Conservation (phyloP, 495 filamentous ascomycete genomes). For the Annulohypoxylon stygium region DNA sequence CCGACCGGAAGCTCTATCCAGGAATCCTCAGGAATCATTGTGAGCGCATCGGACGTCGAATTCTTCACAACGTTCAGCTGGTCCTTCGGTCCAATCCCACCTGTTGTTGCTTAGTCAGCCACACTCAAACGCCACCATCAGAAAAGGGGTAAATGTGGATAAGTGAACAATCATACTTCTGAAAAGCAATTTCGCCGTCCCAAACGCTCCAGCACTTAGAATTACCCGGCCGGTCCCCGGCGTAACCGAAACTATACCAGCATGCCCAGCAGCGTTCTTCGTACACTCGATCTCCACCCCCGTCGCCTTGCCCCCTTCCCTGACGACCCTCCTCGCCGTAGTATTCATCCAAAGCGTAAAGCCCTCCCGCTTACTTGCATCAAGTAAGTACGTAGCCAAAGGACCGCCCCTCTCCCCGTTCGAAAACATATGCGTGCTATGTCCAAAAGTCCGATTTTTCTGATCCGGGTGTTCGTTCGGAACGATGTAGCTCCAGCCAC, state of each 20-base stretch:
- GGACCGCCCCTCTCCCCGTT: conserved; percentile 73
- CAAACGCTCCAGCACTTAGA: conserved; percentile 71
- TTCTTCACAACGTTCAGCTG: conserved; percentile 63
- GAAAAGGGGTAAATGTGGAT: not conserved
- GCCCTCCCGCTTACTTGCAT: conserved; percentile 65
- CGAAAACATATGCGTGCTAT: conserved; percentile 71
- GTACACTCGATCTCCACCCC: conserved; percentile 71
- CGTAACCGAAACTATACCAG: conserved; percentile 67
- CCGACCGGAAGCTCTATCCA: conserved; percentile 77
- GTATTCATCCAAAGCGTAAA: conserved; percentile 72
- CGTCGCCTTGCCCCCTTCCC: conserved; percentile 66
- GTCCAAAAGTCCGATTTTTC: conserved; percentile 71
- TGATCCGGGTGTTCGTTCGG: conserved; percentile 67
- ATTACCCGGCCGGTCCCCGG: conserved; percentile 69
- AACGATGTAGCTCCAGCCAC: conserved; percentile 69
- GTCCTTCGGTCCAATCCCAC: conserved; percentile 67
- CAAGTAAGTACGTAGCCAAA: conserved; percentile 72
- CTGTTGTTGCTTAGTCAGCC: conserved; percentile 40
- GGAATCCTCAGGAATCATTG: conserved; percentile 57
- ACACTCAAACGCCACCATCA: not conserved
- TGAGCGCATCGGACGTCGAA: conserved; percentile 57
- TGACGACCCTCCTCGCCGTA: conserved; percentile 69
- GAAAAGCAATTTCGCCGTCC: conserved; percentile 70
- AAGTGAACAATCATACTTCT: conserved; percentile 32
- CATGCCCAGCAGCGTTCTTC: conserved; percentile 58